Base-by-base conservation (phyloP, 768 basidiomycete species). In the Macrolepiota albuminosa region DNA sequence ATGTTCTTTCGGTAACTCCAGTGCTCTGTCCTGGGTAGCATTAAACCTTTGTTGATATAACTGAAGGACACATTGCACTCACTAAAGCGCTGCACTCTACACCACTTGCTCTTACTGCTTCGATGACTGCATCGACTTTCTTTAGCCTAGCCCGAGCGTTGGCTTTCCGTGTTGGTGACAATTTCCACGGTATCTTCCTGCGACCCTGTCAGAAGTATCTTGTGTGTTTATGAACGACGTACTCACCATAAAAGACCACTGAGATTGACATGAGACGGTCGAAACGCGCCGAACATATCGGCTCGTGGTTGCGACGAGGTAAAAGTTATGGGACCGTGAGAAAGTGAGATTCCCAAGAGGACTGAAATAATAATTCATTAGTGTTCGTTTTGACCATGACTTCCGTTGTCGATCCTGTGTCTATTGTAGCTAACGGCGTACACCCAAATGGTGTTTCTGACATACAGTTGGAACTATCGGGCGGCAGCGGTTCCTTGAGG, bases 121-220 rank as follows among this genome's bases (percentile, higher is more conserved):
- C 89, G 61, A 99, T 96, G 58, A 98, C 96, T 2, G 84, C 76
- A 76, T 99, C 97, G 39, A 98, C 96, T 68, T 84, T 88, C 81
- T 93, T 95, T 61, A 99, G 84, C 59, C 97, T 83, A 52, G 87
- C 77, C 29, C 97, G 85, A 57, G 87, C 91, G 65, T 97, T 95
- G 26, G 93, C 91, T 76, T 98, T 98, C 60, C 96, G 86, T 4
- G 94, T 95, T 18, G 82, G 73, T 16, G 95, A 97, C 66, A 99
- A 74, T 69, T 91, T 88, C 93, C 93, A 98, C 54, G 96, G 95
- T 16, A 82, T 85, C 78, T 98, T 98, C 95, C 95, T 98, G 69
- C 14, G 54, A 24, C 59, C 64, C 37, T 66, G 33, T 57, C 53
- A 36, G 49, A 45, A n/a, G 3, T 34, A n/a, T 29, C 33, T 21